Evolutionary conservation across 1,284 basidiomycete species (phyloP).

Genomic region (Austroboletus olivaceoglutinosus): DNA sequence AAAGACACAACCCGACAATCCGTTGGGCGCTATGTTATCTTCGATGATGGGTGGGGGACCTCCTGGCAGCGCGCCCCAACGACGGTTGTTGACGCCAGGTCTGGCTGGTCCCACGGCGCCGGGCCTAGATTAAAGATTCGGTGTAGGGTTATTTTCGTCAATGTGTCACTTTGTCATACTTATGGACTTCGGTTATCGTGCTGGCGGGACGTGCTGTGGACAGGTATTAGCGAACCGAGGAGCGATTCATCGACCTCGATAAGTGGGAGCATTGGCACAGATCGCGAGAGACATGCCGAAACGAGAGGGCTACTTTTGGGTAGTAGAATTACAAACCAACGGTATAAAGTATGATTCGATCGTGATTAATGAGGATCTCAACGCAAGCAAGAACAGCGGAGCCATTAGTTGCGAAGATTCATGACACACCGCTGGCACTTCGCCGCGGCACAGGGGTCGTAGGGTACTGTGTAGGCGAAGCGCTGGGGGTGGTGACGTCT

Average conservation of each 20-base stretch:
- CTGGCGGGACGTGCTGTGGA: neutral
- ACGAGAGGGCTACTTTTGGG: neutral
- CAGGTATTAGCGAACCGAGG: no score
- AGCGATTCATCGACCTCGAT: no score
- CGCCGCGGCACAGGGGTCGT: constrained; percentile 35
- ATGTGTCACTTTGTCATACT: neutral
- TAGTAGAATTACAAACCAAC: constrained; percentile 14
- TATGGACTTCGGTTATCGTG: neutral
- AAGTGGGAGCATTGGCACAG: no score
- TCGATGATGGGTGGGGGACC: constrained; percentile 74
- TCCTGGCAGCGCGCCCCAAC: constrained; percentile 31
- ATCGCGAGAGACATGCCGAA: neutral
- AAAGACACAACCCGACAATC: constrained; percentile 66
- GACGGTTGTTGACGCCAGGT: constrained; percentile 45
- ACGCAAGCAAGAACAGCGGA: constrained; percentile 16
- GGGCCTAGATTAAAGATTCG: constrained; percentile 37
- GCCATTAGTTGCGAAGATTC: constrained; percentile 11
- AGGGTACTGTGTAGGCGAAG: constrained; percentile 47
- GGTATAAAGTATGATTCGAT: constrained; percentile 14
- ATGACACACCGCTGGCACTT: constrained; percentile 37
- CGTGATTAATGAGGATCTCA: constrained; percentile 15
- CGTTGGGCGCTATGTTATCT: constrained; percentile 81
- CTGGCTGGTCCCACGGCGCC: constrained; percentile 29
- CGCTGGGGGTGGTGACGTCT: constrained; percentile 45
- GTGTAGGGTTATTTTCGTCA: constrained; percentile 8